Conservation (phyloP, 2,329 filamentous ascomycete species). For the Calonectria pseudoreteaudii region DNA sequence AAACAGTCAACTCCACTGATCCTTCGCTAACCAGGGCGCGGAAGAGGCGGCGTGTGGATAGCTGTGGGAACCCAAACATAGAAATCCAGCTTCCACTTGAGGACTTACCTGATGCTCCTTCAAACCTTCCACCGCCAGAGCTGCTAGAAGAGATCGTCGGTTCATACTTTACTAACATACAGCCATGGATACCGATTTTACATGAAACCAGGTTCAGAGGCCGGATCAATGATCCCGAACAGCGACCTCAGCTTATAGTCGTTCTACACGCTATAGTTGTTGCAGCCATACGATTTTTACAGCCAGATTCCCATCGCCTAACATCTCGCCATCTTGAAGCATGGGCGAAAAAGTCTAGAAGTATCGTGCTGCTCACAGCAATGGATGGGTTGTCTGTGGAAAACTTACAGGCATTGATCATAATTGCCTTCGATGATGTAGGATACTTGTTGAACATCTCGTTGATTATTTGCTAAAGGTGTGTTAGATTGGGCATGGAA, state of each 20-base stretch:
- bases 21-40: conserved; percentile 7
- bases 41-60: conserved; percentile 34
- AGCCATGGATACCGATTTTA: conserved; percentile 37
- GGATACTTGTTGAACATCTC: not conserved
- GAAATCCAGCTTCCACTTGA: conserved; percentile 29
- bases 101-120: conserved; percentile 17
- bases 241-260: conserved; percentile 26
- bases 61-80: conserved; percentile 38
- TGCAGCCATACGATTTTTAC: conserved; percentile 34
- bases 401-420: conserved; percentile 38
- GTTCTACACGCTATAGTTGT: conserved; percentile 37
- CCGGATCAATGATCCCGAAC: conserved; percentile 33
- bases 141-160: conserved; percentile 35
- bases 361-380: conserved; percentile 32
- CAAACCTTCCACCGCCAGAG: conserved; percentile 29
- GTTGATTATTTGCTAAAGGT: fast-evolving
- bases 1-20: not conserved
- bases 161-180: conserved; percentile 34
- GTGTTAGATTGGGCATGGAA: conserved; percentile 18
- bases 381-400: conserved; percentile 40
- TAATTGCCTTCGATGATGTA: conserved; percentile 38
- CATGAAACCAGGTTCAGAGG: conserved; percentile 38
- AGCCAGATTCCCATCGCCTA: not conserved
- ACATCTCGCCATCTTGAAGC: conserved; percentile 12
- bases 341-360: conserved; percentile 29